A percentile compares a stretch with the other conserved stretches of the same genome.
phyloP scores from a whole-genome alignment of 73 alveolate species.

The Paramecium bursaria region DNA sequence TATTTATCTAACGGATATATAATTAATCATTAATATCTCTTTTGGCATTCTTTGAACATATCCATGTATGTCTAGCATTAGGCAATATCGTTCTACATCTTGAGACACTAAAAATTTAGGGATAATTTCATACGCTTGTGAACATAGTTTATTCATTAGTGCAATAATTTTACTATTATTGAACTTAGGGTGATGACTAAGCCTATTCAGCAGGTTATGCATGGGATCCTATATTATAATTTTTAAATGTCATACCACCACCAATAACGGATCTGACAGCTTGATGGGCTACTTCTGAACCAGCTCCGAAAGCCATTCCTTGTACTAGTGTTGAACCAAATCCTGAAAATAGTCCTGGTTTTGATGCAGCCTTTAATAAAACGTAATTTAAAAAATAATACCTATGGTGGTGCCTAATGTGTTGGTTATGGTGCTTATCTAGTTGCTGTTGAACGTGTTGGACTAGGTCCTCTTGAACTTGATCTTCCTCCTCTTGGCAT shows the following conservation, averaged over 20 bases:
- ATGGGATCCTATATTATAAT: slow-evolving; percentile 16
- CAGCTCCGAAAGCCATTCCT: slow-evolving; percentile 89
- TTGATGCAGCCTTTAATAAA: too few species aligned
- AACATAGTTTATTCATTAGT: slow-evolving; percentile 52
- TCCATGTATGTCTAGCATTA: slow-evolving; percentile 77
- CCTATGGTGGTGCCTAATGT: slow-evolving; percentile 41
- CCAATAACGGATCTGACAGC: slow-evolving; percentile 77
- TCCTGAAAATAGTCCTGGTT: slow-evolving; percentile 76
- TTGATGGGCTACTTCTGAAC: slow-evolving; percentile 81
- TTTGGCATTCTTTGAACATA: slow-evolving; percentile 71
- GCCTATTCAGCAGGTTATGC: slow-evolving; percentile 25
- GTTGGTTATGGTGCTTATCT: too few species aligned
- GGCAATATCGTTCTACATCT: slow-evolving; percentile 69
- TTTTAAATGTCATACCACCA: slow-evolving; percentile 63
- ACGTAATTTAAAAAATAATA: too few species aligned
- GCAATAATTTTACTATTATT: slow-evolving; percentile 49
- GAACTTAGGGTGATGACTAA: slow-evolving; percentile 26
- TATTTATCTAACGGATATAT: too few species aligned
- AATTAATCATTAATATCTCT: too few species aligned
- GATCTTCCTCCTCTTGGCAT: too few species aligned
- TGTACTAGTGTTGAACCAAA: slow-evolving; percentile 77
- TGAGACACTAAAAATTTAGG: slow-evolving; percentile 64
- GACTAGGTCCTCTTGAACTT: too few species aligned
- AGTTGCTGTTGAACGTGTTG: too few species aligned
- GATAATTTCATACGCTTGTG: slow-evolving; percentile 45